Conservation (phyloP, 441 rosid genomes). For the Euphorbia celastroides region DNA sequence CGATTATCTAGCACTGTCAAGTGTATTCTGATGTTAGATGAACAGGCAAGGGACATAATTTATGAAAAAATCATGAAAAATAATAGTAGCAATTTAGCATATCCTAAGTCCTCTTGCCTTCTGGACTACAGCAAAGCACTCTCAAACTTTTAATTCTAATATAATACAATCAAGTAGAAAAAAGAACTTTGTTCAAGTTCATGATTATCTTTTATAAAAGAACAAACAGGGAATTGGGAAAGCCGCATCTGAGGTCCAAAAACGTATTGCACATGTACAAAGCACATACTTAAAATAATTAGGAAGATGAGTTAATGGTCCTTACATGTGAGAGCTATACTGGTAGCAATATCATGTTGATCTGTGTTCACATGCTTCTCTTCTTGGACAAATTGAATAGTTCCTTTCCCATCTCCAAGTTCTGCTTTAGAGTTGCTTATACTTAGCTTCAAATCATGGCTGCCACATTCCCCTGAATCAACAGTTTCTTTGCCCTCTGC, state of each 20-base stretch:
- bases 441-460: constrained; percentile 2
- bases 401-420: constrained; percentile 14
- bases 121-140: neutral
- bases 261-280: neutral
- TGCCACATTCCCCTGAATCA: neutral
- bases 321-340: constrained; percentile 12
- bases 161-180: neutral
- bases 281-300: neutral
- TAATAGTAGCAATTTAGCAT: neutral
- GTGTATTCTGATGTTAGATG: neutral
- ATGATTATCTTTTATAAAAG: constrained; percentile 1
- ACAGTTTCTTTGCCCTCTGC: constrained; percentile 12
- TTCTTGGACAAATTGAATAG: neutral
- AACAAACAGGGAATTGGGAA: constrained; percentile 4
- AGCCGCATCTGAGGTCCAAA: neutral
- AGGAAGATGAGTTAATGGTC: neutral
- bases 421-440: constrained; percentile 4
- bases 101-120: neutral
- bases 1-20: neutral
- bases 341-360: constrained; percentile 6
- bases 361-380: too few relatives aligned
- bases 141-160: neutral
- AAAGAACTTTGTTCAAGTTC: too few relatives aligned
- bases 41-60: neutral
- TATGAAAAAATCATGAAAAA: neutral